A percentile compares a stretch with the other conserved stretches of the same genome.
These are phyloP conservation scores for Hericium alpestre DNA, from an alignment of 768 basidiomycete genomes.

Conservation along the genomic window DNA sequence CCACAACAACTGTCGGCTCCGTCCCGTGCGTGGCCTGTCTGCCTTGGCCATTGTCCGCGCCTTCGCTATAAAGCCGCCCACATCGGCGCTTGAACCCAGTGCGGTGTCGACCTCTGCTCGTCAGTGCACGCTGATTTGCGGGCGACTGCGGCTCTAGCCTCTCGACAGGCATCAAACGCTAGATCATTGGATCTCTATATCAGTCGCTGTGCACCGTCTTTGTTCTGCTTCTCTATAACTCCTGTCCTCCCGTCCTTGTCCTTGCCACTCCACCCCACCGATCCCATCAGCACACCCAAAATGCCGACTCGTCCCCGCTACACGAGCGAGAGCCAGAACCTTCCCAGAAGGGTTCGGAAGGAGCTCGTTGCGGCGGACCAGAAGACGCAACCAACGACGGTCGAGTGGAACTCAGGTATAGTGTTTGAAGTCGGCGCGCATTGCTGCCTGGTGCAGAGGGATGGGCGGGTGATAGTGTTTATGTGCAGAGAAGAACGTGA, in stretches of 20 bases:
- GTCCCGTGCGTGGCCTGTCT: no score
- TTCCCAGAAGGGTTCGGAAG: no score
- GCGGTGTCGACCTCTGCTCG: no score
- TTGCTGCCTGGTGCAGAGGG: conserved; percentile 7
- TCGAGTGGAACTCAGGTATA: conserved; percentile 11
- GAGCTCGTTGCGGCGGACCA: not conserved
- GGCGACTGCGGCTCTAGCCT: not conserved
- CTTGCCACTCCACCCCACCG: not conserved
- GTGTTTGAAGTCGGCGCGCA: conserved; percentile 11
- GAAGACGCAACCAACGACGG: conserved; percentile 10
- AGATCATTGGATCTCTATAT: not conserved
- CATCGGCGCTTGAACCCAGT: no score
- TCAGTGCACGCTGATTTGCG: no score
- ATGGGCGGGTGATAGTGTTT: conserved; percentile 10
- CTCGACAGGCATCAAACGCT: not conserved
- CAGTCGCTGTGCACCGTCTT: not conserved
- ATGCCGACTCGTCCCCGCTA: not conserved
- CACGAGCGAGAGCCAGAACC: not conserved
- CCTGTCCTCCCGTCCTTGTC: not conserved
- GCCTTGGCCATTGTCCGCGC: no score
- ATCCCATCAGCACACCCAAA: not conserved
- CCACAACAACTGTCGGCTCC: not conserved
- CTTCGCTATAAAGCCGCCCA: no score
- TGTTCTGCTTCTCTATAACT: not conserved
- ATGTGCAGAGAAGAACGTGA: conserved; percentile 10